phyloP scores from a whole-genome alignment of 495 filamentous ascomycete genomes.

The Neurospora africana region DNA sequence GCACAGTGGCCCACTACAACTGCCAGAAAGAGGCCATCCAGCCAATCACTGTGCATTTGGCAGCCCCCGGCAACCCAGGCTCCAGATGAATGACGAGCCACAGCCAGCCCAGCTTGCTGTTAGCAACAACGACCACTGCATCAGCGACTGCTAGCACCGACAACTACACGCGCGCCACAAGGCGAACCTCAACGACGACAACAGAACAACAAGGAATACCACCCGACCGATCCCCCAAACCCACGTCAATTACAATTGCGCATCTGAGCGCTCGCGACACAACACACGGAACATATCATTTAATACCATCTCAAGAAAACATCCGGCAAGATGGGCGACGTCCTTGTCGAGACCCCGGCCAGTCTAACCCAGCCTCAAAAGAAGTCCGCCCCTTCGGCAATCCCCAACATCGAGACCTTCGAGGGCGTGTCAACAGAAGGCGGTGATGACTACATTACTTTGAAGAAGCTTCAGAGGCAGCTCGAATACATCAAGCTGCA shows the following conservation, averaged over 20 bases:
- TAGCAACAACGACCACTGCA: slow-evolving; percentile 6
- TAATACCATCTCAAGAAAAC: background rate
- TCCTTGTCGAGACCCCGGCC: slow-evolving; percentile 68
- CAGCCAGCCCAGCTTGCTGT: slow-evolving; percentile 5
- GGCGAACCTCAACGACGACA: slow-evolving; percentile 15
- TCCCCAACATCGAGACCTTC: slow-evolving; percentile 80
- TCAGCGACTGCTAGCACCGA: background rate
- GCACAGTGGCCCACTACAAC: background rate
- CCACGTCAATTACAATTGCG: background rate
- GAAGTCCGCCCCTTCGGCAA: slow-evolving; percentile 69
- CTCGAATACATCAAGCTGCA: slow-evolving; percentile 98
- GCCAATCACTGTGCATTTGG: background rate
- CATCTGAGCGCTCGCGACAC: background rate
- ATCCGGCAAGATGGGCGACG: slow-evolving; percentile 60
- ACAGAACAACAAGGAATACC: slow-evolving; percentile 13
- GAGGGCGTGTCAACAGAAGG: slow-evolving; percentile 73
- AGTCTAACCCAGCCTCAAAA: slow-evolving; percentile 63
- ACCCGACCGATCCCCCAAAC: slow-evolving; percentile 8
- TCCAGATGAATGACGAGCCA: slow-evolving; percentile 21
- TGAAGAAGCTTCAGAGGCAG: slow-evolving; percentile 93
- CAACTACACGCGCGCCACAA: slow-evolving; percentile 17
- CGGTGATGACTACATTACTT: slow-evolving; percentile 83
- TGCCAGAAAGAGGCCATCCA: background rate
- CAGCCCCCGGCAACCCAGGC: slow-evolving; percentile 7
- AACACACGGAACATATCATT: background rate